A percentile compares a stretch with the other conserved stretches of the same genome.
These are phyloP conservation scores for Ophiognomonia clavigignenti-juglandacearum DNA, from an alignment of 2,329 filamentous ascomycete genomes.

Conservation along the genomic window DNA sequence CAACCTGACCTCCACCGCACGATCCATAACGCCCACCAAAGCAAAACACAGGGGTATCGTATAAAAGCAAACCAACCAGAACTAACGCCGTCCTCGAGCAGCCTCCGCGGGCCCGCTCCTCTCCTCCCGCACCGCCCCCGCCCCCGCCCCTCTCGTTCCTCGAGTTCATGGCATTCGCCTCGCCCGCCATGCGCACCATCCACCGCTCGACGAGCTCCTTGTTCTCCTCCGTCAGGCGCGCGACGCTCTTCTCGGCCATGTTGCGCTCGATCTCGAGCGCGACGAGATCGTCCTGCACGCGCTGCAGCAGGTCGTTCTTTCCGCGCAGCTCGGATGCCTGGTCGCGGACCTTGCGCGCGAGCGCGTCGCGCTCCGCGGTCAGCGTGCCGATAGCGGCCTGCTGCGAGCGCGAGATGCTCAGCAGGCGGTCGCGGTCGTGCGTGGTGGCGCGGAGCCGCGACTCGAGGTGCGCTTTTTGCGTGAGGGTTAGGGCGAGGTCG, in stretches of 20 bases:
- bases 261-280: conserved; percentile 83
- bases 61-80: background rate
- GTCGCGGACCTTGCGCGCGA: conserved; percentile 68
- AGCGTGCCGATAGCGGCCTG: conserved; percentile 56
- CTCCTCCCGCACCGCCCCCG: background rate
- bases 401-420: conserved; percentile 55
- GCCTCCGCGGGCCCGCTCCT: background rate
- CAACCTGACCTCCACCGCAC: background rate
- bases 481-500: conserved; percentile 73
- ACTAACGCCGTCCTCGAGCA: background rate
- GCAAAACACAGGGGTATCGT: conserved; percentile 3
- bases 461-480: conserved; percentile 65
- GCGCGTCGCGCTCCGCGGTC: conserved; percentile 53
- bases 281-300: conserved; percentile 90
- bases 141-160: conserved; percentile 41
- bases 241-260: conserved; percentile 71
- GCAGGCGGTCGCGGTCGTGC: conserved; percentile 56
- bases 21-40: background rate
- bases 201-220: conserved; percentile 84
- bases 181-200: conserved; percentile 82
- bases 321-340: conserved; percentile 79
- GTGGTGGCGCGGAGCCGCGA: conserved; percentile 57
- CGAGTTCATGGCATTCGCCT: conserved; percentile 82
- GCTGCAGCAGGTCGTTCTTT: conserved; percentile 79
- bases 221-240: conserved; percentile 75